A percentile compares a stretch with the other conserved stretches of the same genome.
Evolutionary conservation across 257 asterid genomes (phyloP).

Genomic region (Nicotiana paniculata): DNA sequence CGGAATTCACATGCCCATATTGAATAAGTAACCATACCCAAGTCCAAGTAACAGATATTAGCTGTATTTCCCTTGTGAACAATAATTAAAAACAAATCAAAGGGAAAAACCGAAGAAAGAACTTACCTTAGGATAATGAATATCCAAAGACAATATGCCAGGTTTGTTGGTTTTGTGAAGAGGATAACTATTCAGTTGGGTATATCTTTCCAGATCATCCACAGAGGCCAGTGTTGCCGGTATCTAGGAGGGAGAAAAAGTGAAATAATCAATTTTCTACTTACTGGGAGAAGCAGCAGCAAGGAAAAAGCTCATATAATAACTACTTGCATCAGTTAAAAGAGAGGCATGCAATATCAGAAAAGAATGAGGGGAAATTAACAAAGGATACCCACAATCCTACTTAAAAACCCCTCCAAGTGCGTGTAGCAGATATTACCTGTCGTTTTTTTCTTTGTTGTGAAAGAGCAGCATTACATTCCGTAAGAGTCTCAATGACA

Average conservation of each 20-base stretch:
- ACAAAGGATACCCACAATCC: background rate
- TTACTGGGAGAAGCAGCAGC: background rate
- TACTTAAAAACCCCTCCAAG: background rate
- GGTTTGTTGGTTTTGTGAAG: conserved; percentile 95
- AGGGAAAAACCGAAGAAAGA: background rate
- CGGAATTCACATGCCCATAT: background rate
- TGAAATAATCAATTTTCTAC: background rate
- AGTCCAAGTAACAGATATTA: background rate
- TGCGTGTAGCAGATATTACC: conserved; percentile 36
- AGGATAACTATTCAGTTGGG: conserved; percentile 84
- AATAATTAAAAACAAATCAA: background rate
- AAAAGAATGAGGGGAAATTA: background rate
- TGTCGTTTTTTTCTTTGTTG: conserved; percentile 87
- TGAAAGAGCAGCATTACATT: conserved; percentile 79
- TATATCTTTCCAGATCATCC: conserved; percentile 78
- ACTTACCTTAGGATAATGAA: conserved; percentile 62
- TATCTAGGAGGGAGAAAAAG: conserved; percentile 27
- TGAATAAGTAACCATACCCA: background rate
- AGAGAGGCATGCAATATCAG: background rate
- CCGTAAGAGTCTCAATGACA: conserved; percentile 78
- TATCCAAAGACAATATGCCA: conserved; percentile 86
- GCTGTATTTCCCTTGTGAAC: background rate
- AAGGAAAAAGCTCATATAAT: background rate
- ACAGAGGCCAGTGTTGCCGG: conserved; percentile 74
- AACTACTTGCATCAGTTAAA: background rate